phyloP scores from a whole-genome alignment of 1,139 yeast genomes.

The Debaryomyces robertsiae region DNA sequence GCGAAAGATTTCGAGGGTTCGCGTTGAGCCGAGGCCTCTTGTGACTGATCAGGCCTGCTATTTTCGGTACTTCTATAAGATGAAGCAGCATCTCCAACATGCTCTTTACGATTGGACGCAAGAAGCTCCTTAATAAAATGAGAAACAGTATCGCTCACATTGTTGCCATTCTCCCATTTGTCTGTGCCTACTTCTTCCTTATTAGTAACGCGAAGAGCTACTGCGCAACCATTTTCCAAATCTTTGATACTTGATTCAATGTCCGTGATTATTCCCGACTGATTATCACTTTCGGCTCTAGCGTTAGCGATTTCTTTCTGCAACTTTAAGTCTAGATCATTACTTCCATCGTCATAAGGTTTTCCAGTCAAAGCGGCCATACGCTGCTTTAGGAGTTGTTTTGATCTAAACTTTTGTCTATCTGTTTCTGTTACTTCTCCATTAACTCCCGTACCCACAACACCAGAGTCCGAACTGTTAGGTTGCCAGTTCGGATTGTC shows the following conservation, averaged over 20 bases:
- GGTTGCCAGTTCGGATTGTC: conserved; percentile 64
- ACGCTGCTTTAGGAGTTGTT: conserved; percentile 74
- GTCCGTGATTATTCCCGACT: conserved; percentile 64
- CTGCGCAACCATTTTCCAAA: conserved; percentile 63
- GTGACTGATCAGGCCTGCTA: background rate
- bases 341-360: conserved; percentile 42
- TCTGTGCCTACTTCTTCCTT: conserved; percentile 58
- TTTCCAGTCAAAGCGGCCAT: conserved; percentile 93
- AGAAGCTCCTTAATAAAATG: conserved; percentile 62
- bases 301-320: conserved; percentile 58
- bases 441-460: conserved; percentile 81
- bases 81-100: background rate
- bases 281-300: conserved; percentile 55
- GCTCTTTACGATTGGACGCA: conserved; percentile 12
- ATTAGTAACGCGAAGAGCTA: conserved; percentile 44
- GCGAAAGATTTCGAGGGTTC: conserved; percentile 6
- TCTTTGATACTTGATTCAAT: conserved; percentile 74
- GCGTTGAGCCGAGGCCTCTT: background rate
- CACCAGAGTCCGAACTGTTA: conserved; percentile 49
- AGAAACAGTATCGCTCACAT: conserved; percentile 64
- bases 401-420: conserved; percentile 73
- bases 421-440: conserved; percentile 85
- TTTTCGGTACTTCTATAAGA: background rate
- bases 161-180: conserved; percentile 87
- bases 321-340: conserved; percentile 55